phyloP scores from a whole-genome alignment of 257 asterid species.

The Solanum etuberosum region DNA sequence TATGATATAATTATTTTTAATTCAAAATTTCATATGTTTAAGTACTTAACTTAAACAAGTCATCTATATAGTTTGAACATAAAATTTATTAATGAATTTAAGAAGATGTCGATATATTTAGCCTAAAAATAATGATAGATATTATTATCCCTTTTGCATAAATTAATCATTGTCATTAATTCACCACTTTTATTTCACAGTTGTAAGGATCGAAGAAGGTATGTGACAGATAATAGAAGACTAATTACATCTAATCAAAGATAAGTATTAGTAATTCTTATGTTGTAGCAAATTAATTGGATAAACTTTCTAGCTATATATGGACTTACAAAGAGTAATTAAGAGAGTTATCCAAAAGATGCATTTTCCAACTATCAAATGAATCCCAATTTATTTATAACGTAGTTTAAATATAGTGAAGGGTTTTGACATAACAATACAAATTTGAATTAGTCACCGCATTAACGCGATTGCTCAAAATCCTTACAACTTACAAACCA shows the following conservation, averaged over 20 bases:
- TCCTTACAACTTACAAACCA: too few relatives aligned
- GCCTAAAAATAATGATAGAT: background rate
- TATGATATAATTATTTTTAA: too few relatives aligned
- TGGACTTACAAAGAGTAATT: background rate
- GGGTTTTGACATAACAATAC: background rate
- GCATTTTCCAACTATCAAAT: background rate
- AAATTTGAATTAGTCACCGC: background rate
- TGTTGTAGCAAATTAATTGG: background rate
- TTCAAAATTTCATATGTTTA: background rate
- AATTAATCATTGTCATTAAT: background rate
- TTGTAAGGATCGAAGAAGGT: background rate
- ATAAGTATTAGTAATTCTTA: background rate
- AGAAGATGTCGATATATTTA: background rate
- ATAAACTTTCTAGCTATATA: background rate
- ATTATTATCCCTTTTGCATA: background rate
- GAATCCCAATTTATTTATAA: background rate
- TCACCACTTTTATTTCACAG: background rate
- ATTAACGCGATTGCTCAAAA: too few relatives aligned
- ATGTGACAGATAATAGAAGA: background rate
- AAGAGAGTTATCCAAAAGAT: background rate
- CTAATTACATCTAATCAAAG: background rate
- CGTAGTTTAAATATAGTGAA: background rate
- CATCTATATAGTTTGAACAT: background rate
- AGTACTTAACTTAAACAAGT: background rate
- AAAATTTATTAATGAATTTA: background rate